A percentile compares a stretch with the other conserved stretches of the same genome.
Evolutionary conservation across 2,329 filamentous ascomycete species (phyloP).

Genomic region (Fusarium sp.): DNA sequence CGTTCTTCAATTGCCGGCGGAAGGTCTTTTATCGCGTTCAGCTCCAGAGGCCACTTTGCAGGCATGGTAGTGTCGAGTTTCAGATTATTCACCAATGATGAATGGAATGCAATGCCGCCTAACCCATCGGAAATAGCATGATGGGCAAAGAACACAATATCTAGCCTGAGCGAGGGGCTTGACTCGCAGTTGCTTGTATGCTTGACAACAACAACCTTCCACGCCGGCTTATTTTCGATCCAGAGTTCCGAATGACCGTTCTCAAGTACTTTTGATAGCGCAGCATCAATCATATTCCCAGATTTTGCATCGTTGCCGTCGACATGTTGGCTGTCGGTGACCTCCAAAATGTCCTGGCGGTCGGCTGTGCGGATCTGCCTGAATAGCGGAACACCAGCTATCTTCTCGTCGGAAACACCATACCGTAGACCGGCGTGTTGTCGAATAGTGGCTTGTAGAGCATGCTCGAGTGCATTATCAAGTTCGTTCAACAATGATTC

Average conservation of each 20-base stretch:
- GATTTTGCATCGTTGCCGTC: accelerated
- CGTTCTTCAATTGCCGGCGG: neutral
- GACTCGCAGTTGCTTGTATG: accelerated
- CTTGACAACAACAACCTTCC: constrained; percentile 6
- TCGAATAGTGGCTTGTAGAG: constrained; percentile 1
- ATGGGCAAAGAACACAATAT: constrained; percentile 1
- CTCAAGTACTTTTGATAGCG: neutral
- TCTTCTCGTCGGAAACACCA: neutral
- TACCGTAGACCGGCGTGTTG: neutral
- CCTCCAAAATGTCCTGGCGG: neutral
- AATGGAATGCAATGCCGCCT: constrained; percentile 12
- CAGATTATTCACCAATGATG: neutral
- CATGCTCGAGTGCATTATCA: neutral
- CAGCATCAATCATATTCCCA: accelerated
- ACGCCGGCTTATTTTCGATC: neutral
- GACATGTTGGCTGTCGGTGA: accelerated
- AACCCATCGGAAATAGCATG: constrained; percentile 23
- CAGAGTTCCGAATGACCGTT: neutral
- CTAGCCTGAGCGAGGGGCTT: neutral
- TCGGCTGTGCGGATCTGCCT: neutral
- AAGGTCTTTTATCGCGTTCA: neutral
- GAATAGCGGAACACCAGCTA: neutral
- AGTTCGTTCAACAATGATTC: accelerated
- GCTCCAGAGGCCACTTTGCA: constrained; percentile 1
- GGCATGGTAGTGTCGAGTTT: accelerated